These are phyloP conservation scores for Globisporangium recalcitrans DNA, from an alignment of 352 stramenopile species.

Conservation along the genomic window DNA sequence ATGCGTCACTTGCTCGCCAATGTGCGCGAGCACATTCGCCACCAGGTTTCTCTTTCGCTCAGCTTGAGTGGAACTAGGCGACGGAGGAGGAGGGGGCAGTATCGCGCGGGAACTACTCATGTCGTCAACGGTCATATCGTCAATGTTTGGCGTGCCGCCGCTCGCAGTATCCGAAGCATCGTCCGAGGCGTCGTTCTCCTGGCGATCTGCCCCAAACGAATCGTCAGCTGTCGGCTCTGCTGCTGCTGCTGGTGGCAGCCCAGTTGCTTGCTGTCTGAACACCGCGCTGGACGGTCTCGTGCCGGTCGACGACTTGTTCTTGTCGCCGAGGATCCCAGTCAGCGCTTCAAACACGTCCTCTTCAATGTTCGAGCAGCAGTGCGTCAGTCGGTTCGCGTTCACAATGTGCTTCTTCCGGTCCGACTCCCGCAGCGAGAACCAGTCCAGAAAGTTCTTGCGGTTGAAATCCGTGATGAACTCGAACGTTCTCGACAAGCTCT, in stretches of 20 bases:
- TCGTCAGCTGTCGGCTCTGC: background rate
- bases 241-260: no score
- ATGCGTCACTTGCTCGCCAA: slow-evolving; percentile 6
- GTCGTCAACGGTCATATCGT: background rate
- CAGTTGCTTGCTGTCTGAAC: background rate
- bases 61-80: background rate
- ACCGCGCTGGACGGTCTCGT: slow-evolving; percentile 8
- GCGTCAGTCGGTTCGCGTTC: slow-evolving; percentile 8
- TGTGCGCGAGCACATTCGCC: slow-evolving; percentile 13
- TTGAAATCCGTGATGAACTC: slow-evolving; percentile 17
- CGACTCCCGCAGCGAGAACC: slow-evolving; percentile 15
- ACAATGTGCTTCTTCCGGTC: slow-evolving; percentile 18
- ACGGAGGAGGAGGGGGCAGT: background rate
- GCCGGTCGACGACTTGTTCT: background rate
- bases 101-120: background rate
- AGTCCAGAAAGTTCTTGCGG: slow-evolving; percentile 15
- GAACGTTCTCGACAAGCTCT: slow-evolving; percentile 13
- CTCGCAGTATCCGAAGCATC: background rate
- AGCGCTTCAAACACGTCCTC: slow-evolving; percentile 15
- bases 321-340: slow-evolving; percentile 8
- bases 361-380: slow-evolving; percentile 17
- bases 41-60: slow-evolving; percentile 11
- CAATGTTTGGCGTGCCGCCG: background rate
- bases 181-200: background rate
- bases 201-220: background rate